Evolutionary conservation across 179 eudicot genomes (phyloP), one percentile per base, ranked within the genome.

Genomic region (Carnegiea gigantea): DNA sequence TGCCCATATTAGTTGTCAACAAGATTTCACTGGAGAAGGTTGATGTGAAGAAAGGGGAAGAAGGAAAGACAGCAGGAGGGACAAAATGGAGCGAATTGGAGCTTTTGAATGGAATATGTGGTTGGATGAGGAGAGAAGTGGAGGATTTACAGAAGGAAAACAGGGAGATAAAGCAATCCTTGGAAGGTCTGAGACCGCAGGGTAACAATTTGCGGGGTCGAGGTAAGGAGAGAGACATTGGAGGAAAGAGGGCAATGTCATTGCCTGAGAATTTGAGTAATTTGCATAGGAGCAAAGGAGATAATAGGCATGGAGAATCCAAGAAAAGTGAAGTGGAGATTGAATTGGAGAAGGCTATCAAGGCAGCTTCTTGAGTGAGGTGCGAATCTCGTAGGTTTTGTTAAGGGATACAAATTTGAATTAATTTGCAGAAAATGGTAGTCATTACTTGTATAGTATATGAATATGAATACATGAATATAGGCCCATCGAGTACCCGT

Each of bases 21-120:
- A 95, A 95, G 90, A 84, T 95, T 53, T 90, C 92, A 21, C 59
- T 95, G 18, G 95, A 95, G 89, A 92, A 93, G 82, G 74, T 94
- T 65, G 93, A 93, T 30, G 92, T 78, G 85, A 84, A 82, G 80
- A 86, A 82, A 60, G 88, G 60, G 77, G 85, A 84, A 40, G 86
- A 83, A 76, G 65, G 75, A 83, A 84, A 60, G 83, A 82, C 70
- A 59, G 70, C 11, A 14, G 83, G 78, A 0, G 86, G 80, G 28
- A 79, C 75, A 24, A 86, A 67, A 60, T 76, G 4, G 7, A 89
- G 85, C 59, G 95, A 93, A 40, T 40, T 86, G 80, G 92, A 90
- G 87, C 60, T 89, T 74, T 83, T 94, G 88, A 95, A 92, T 81
- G 93, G 97, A 17, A 88, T 92, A 90, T 90, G 89, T 82, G 80